Evolutionary conservation across 1,139 yeast species (phyloP).

Genomic region (Candida glucosophila): DNA sequence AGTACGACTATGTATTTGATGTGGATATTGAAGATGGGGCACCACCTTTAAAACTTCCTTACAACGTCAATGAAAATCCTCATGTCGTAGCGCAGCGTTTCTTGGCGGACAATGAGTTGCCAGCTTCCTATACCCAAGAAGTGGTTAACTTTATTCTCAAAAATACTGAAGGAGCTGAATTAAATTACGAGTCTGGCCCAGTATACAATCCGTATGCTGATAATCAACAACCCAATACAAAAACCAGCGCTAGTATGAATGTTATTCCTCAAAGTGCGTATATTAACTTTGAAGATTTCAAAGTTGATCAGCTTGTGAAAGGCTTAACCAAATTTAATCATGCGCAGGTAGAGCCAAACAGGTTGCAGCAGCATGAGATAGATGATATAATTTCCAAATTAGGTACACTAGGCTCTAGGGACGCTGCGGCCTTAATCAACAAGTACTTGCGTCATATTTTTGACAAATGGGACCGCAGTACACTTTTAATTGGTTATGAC

Average conservation of each 20-base stretch:
- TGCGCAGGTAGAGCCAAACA: slow-evolving; percentile 18
- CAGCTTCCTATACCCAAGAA: slow-evolving; percentile 57
- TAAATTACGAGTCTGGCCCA: slow-evolving; percentile 16
- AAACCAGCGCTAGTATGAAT: slow-evolving; percentile 7
- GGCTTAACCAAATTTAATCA: slow-evolving; percentile 45
- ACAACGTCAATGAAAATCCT: slow-evolving; percentile 75
- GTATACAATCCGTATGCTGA: slow-evolving; percentile 28
- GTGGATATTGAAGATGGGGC: slow-evolving; percentile 88
- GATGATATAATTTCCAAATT: slow-evolving; percentile 23
- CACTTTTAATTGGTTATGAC: slow-evolving; percentile 32
- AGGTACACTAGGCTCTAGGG: slow-evolving; percentile 18
- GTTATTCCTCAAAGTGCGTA: slow-evolving; percentile 45
- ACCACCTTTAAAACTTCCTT: slow-evolving; percentile 86
- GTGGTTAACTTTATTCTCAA: slow-evolving; percentile 75
- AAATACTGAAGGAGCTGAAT: slow-evolving; percentile 63
- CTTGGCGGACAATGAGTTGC: slow-evolving; percentile 68
- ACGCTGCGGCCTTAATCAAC: slow-evolving; percentile 21
- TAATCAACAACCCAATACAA: slow-evolving; percentile 8
- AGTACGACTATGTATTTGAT: slow-evolving; percentile 89
- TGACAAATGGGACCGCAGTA: slow-evolving; percentile 15
- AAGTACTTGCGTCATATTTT: slow-evolving; percentile 18
- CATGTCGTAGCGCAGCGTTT: slow-evolving; percentile 77
- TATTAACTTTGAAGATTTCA: slow-evolving; percentile 38
- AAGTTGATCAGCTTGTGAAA: slow-evolving; percentile 35
- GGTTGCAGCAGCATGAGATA: slow-evolving; percentile 23